A percentile compares a stretch with the other conserved stretches of the same genome.
Conservation (phyloP, 176 grass and related monocot species). For the Oryza rufipogon region DNA sequence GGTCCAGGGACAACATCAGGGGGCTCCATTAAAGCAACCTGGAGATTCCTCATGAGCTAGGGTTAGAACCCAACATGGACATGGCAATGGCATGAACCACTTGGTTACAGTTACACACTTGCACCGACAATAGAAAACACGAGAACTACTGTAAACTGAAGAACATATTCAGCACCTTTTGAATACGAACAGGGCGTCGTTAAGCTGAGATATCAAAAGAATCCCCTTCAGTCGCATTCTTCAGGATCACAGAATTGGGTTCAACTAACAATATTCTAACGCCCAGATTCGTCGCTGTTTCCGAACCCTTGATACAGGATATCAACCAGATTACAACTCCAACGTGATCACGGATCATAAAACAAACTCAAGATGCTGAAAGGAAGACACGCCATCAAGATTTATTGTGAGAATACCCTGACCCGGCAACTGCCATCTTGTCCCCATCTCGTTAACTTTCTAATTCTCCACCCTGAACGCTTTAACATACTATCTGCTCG, state of each 20-base stretch:
- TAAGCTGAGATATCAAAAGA: not conserved
- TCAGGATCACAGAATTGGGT: not conserved
- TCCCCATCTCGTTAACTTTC: not conserved
- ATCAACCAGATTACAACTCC: not conserved
- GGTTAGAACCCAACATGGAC: not conserved
- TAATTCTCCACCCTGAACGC: too few species aligned
- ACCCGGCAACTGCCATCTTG: not conserved
- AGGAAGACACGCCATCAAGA: not conserved
- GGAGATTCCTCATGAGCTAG: not conserved
- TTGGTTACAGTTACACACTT: not conserved
- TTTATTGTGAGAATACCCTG: not conserved
- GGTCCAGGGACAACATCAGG: not conserved
- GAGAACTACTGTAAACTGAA: not conserved
- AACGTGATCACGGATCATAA: not conserved
- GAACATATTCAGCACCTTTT: not conserved
- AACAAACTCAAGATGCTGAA: not conserved
- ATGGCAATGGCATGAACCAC: not conserved
- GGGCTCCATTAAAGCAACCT: not conserved
- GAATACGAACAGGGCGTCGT: not conserved
- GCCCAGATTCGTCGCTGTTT: not conserved
- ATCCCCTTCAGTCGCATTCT: not conserved
- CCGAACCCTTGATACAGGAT: not conserved
- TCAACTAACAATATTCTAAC: not conserved
- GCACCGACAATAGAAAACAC: not conserved
- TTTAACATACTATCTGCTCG: not conserved